Evolutionary conservation across 768 basidiomycete species (phyloP).

Genomic region (Pisolithus sp.): DNA sequence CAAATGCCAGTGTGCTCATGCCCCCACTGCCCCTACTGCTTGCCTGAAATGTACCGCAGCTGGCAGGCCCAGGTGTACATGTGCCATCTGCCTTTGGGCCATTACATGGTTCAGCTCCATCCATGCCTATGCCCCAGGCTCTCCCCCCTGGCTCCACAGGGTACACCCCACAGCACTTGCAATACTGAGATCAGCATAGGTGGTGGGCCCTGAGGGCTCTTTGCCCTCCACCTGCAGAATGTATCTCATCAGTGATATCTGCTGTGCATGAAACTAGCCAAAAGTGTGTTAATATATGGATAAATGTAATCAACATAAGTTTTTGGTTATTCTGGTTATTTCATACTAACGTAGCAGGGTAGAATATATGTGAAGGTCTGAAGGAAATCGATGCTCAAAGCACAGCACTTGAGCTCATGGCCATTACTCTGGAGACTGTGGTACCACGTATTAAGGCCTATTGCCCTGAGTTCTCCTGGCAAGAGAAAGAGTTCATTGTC

Average conservation of each 20-base stretch:
- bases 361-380: slow-evolving; percentile 3
- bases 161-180: slow-evolving; percentile 1
- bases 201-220: background rate
- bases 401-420: background rate
- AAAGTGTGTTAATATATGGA: background rate
- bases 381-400: slow-evolving; percentile 3
- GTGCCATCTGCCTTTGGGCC: background rate
- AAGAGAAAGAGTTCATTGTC: slow-evolving; percentile 3
- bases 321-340: background rate
- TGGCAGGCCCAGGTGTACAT: background rate
- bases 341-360: too few relatives aligned
- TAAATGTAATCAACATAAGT: background rate
- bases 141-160: background rate
- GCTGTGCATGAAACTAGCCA: background rate
- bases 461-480: slow-evolving; percentile 1
- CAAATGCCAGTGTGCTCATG: background rate
- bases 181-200: background rate
- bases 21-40: background rate
- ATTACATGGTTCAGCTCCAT: too few relatives aligned
- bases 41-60: too few relatives aligned
- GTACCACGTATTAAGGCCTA: background rate
- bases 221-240: background rate
- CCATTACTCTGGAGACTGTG: background rate
- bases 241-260: background rate
- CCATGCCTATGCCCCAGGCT: too few relatives aligned